A percentile compares a stretch with the other conserved stretches of the same genome.
These are phyloP conservation scores for Lactarius tabidus DNA, from an alignment of 768 basidiomycete genomes.

Conservation along the genomic window DNA sequence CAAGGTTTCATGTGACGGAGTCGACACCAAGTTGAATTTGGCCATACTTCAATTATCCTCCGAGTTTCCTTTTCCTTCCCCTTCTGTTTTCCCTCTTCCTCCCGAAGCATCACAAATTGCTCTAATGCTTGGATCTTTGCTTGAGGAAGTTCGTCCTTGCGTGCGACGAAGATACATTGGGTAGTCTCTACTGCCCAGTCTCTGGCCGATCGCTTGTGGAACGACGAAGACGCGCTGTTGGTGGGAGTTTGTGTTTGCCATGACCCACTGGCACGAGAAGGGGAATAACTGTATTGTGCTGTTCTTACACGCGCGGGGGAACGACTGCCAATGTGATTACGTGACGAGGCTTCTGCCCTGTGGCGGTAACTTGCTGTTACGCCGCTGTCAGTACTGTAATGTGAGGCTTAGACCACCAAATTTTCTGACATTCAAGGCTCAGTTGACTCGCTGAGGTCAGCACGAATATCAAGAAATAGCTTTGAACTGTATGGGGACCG, in stretches of 20 bases:
- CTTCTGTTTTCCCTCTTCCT: constrained; percentile 21
- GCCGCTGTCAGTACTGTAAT: too few relatives aligned
- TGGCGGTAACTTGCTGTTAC: too few relatives aligned
- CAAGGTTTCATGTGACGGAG: too few relatives aligned
- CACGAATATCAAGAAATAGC: too few relatives aligned
- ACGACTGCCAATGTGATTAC: too few relatives aligned
- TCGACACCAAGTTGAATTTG: too few relatives aligned
- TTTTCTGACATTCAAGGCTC: background rate
- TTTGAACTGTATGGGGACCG: too few relatives aligned
- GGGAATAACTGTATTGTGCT: background rate
- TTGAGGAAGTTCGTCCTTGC: constrained; percentile 14
- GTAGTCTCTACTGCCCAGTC: background rate
- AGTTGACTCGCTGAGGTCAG: background rate
- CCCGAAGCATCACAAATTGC: constrained; percentile 23
- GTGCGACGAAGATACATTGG: constrained; percentile 8
- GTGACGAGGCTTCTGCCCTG: too few relatives aligned
- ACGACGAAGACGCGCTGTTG: constrained; percentile 12
- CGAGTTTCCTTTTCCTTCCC: constrained; percentile 7
- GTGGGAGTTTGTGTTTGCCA: constrained; percentile 2
- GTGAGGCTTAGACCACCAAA: too few relatives aligned
- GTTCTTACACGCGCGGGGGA: too few relatives aligned
- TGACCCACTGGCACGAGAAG: background rate
- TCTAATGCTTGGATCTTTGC: constrained; percentile 23
- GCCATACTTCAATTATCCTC: constrained; percentile 21
- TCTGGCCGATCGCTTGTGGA: constrained; percentile 11